These are phyloP conservation scores for Eutrema yunnanense DNA, from an alignment of 345 rosid species.

Conservation along the genomic window DNA sequence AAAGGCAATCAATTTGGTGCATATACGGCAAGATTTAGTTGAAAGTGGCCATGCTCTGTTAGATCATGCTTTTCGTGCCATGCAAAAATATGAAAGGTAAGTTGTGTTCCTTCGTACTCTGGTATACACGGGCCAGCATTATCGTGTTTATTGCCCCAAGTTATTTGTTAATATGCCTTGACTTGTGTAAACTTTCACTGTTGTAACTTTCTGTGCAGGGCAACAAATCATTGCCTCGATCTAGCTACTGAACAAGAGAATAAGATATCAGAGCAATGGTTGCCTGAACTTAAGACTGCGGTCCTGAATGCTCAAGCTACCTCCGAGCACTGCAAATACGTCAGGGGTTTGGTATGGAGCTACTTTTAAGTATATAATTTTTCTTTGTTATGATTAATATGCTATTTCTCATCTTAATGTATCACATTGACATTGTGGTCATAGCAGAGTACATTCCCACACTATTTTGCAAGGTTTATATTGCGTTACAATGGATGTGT, in stretches of 20 bases:
- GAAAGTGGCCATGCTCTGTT: constrained; percentile 63
- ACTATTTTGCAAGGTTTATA: background rate
- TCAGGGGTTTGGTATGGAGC: constrained; percentile 71
- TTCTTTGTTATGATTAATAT: background rate
- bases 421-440: background rate
- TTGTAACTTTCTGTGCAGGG: constrained; percentile 40
- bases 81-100: constrained; percentile 90
- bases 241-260: constrained; percentile 88
- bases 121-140: background rate
- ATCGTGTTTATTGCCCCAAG: background rate
- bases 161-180: background rate
- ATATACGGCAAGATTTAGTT: constrained; percentile 70
- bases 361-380: background rate
- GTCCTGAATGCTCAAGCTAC: constrained; percentile 62
- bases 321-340: constrained; percentile 72
- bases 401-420: background rate
- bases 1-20: constrained; percentile 81
- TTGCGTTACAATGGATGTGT: background rate
- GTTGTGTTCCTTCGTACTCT: background rate
- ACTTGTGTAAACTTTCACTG: background rate
- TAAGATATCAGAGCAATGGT: constrained; percentile 63
- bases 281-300: constrained; percentile 80
- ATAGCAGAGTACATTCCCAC: background rate
- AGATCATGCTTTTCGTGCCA: constrained; percentile 74
- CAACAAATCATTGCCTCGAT: constrained; percentile 66